These are phyloP conservation scores for Alternaria dauci DNA, from an alignment of 2,329 filamentous ascomycete genomes.

Conservation along the genomic window DNA sequence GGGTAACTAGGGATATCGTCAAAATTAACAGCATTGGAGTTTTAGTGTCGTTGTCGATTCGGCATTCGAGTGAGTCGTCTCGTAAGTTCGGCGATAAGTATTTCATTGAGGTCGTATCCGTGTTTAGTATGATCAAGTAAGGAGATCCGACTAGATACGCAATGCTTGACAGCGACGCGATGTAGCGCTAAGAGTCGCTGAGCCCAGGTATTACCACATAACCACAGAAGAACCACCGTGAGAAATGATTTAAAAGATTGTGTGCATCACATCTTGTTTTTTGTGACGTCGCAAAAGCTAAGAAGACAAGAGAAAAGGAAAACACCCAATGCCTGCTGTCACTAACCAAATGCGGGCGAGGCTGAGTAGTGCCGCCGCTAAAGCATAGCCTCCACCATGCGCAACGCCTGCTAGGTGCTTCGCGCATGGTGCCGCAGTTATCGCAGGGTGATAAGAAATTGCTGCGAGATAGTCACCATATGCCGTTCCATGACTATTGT, in stretches of 20 bases:
- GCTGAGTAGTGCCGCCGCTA: no score
- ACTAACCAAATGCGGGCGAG: no score
- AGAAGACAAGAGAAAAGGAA: no score
- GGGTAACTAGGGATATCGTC: background rate
- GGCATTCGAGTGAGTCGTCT: background rate
- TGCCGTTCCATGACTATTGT: no score
- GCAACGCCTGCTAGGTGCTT: no score
- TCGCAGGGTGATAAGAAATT: no score
- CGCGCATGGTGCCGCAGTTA: no score
- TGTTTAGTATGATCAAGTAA: background rate
- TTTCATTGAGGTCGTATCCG: background rate
- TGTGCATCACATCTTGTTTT: background rate
- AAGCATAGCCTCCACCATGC: no score
- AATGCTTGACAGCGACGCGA: no score
- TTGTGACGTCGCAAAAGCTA: no score
- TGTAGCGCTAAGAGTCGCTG: background rate
- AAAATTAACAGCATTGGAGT: background rate
- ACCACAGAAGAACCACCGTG: background rate
- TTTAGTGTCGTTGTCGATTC: background rate
- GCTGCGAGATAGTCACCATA: no score
- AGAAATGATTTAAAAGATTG: background rate
- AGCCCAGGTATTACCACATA: background rate
- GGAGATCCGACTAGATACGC: background rate
- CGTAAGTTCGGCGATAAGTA: background rate
- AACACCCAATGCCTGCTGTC: no score